phyloP scores from a whole-genome alignment of 257 asterid genomes.

The Penstemon eatonii region DNA sequence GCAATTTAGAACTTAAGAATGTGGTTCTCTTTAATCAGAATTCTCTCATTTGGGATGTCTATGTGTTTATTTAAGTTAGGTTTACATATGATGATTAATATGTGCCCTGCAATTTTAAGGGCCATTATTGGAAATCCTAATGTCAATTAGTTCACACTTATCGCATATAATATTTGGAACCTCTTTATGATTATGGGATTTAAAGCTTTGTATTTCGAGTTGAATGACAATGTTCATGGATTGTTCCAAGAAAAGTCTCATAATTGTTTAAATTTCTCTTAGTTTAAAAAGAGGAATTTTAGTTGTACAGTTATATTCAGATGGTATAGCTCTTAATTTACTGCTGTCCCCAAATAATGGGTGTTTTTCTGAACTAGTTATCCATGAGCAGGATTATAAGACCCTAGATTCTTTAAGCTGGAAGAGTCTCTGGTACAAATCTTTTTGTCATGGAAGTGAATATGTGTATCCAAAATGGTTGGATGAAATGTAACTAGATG shows the following conservation, averaged over 20 bases:
- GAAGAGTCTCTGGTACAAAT: too few relatives aligned
- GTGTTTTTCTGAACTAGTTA: too few relatives aligned
- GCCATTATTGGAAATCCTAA: background rate
- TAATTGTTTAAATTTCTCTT: background rate
- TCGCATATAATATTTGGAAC: conserved; percentile 7
- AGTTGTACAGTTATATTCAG: background rate
- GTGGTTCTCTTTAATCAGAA: background rate
- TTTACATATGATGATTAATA: background rate
- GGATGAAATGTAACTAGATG: too few relatives aligned
- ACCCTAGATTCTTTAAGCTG: too few relatives aligned
- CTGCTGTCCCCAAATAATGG: background rate
- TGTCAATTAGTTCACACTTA: background rate
- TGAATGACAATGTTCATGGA: background rate
- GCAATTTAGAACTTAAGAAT: background rate
- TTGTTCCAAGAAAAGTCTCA: background rate
- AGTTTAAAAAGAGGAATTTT: background rate
- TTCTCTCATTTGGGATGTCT: background rate
- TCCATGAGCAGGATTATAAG: too few relatives aligned
- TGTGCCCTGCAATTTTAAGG: background rate
- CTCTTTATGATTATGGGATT: background rate
- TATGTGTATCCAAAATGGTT: too few relatives aligned
- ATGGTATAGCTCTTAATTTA: background rate
- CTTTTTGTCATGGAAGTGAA: too few relatives aligned
- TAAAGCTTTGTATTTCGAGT: background rate
- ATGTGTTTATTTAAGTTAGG: background rate